These are phyloP conservation scores for Aspergillus sclerotiicarbonarius DNA, from an alignment of 495 filamentous ascomycete species.

Conservation along the genomic window DNA sequence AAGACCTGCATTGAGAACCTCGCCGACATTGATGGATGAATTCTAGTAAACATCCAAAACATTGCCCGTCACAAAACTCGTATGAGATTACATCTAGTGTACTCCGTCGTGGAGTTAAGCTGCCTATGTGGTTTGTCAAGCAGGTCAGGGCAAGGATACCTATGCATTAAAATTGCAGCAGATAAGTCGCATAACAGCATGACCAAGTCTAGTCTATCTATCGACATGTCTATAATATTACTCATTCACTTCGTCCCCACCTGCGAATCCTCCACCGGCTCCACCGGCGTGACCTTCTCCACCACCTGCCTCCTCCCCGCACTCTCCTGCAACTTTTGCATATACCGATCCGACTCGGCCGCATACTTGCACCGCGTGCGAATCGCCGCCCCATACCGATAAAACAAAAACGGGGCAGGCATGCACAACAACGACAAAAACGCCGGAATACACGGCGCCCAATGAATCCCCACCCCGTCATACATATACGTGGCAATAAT, in stretches of 20 bases:
- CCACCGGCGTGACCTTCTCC: background rate
- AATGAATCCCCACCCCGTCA: background rate
- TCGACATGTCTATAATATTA: background rate
- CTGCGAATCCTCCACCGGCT: background rate
- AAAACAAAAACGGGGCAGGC: constrained; percentile 5
- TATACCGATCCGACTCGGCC: constrained; percentile 1
- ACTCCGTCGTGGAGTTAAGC: too few relatives aligned
- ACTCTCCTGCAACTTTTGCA: constrained; percentile 1
- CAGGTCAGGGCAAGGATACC: too few relatives aligned
- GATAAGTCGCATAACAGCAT: too few relatives aligned
- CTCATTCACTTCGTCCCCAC: background rate
- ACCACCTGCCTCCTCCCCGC: background rate
- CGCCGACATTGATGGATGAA: too few relatives aligned
- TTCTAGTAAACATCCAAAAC: too few relatives aligned
- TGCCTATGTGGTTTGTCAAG: too few relatives aligned
- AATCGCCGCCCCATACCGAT: background rate
- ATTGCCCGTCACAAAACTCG: too few relatives aligned
- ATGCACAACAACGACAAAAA: constrained; percentile 1
- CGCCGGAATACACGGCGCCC: background rate
- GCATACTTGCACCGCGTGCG: background rate
- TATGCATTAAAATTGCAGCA: too few relatives aligned
- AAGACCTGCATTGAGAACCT: too few relatives aligned
- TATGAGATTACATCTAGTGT: too few relatives aligned
- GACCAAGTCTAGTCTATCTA: background rate
- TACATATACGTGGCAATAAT: constrained; percentile 3